Conservation (phyloP, 2,329 filamentous ascomycete species). For the Coniochaeta hoffmannii region DNA sequence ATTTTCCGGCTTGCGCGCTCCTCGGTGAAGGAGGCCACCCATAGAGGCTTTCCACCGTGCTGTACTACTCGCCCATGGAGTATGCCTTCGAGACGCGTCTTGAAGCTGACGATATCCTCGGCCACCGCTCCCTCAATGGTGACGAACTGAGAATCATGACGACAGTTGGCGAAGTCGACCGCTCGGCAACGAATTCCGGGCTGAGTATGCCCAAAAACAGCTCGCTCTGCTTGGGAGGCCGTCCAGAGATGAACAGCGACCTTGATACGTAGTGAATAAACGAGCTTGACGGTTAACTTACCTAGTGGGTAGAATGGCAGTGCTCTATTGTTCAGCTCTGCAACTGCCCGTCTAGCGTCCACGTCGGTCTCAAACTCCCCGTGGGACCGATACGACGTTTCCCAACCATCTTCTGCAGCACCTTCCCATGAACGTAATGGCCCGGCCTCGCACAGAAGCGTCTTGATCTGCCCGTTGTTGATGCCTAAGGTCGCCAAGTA, state of each 20-base stretch:
- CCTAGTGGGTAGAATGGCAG: slow-evolving; percentile 22
- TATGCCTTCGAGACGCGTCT: neutral
- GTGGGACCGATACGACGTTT: slow-evolving; percentile 33
- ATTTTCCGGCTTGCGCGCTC: neutral
- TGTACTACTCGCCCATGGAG: neutral
- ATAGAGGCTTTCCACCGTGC: neutral
- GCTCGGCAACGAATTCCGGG: no score
- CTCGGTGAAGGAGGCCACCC: neutral
- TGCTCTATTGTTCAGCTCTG: slow-evolving; percentile 19
- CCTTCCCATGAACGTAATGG: slow-evolving; percentile 26
- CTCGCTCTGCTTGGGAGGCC: no score
- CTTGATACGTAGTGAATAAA: slow-evolving; percentile 30
- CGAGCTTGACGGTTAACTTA: slow-evolving; percentile 27
- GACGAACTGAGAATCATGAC: slow-evolving; percentile 14
- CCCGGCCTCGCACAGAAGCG: slow-evolving; percentile 22
- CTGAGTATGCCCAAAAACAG: neutral
- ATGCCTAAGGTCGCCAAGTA: slow-evolving; percentile 16
- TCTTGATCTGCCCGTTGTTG: slow-evolving; percentile 16
- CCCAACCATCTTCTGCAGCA: slow-evolving; percentile 10
- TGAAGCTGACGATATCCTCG: slow-evolving; percentile 19
- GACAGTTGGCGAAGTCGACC: slow-evolving; percentile 18
- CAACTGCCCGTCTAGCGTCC: slow-evolving; percentile 25
- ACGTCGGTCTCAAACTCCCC: slow-evolving; percentile 29
- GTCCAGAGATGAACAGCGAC: no score
- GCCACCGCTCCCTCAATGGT: neutral